phyloP scores from a whole-genome alignment of 2,329 filamentous ascomycete species.

The Diaporthe vexans region DNA sequence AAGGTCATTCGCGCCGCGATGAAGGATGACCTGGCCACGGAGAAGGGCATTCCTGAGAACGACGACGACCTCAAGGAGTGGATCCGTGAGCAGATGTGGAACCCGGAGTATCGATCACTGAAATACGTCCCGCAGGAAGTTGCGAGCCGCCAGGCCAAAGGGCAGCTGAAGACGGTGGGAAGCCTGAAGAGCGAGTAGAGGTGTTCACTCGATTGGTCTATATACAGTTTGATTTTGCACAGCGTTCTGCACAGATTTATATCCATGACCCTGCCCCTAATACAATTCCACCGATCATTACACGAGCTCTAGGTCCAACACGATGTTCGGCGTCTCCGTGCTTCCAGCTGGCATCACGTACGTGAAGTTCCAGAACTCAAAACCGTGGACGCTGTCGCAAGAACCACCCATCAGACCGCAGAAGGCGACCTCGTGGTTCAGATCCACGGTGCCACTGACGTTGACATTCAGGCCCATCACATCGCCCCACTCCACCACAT shows the following conservation, averaged over 20 bases:
- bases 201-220: not conserved
- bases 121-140: slow-evolving; percentile 65
- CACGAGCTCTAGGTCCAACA: slow-evolving; percentile 41
- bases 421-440: slow-evolving; percentile 57
- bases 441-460: slow-evolving; percentile 60
- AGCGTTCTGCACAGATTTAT: not conserved
- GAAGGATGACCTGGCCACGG: slow-evolving; percentile 76
- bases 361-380: slow-evolving; percentile 63
- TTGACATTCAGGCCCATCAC: slow-evolving; percentile 62
- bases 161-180: slow-evolving; percentile 66
- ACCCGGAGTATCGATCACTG: slow-evolving; percentile 76
- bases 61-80: slow-evolving; percentile 74
- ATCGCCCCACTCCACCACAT: slow-evolving; percentile 61
- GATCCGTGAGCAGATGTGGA: slow-evolving; percentile 87
- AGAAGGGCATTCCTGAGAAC: slow-evolving; percentile 72
- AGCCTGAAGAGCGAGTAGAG: slow-evolving; percentile 49
- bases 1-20: slow-evolving; percentile 81
- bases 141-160: slow-evolving; percentile 71
- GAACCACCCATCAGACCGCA: slow-evolving; percentile 56
- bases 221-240: slow-evolving; percentile 6
- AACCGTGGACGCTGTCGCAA: slow-evolving; percentile 52
- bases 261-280: not conserved
- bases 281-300: not conserved
- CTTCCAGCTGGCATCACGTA: slow-evolving; percentile 55
- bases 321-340: slow-evolving; percentile 43